Evolutionary conservation across 371 early-diverging fungal genomes (phyloP).

Genomic region (Apophysomyces variabilis): DNA sequence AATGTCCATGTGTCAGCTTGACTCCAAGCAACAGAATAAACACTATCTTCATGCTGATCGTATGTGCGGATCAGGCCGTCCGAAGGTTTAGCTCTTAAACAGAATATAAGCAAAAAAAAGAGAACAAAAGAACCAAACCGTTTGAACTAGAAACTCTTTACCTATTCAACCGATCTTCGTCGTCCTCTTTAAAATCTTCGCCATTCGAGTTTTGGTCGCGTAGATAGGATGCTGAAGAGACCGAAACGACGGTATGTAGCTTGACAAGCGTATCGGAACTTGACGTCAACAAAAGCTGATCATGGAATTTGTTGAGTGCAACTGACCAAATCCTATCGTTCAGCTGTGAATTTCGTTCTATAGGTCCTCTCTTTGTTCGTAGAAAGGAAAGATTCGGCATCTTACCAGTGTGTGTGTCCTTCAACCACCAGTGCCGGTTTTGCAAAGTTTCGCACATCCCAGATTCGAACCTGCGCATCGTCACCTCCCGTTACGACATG

Average conservation of each 20-base stretch:
- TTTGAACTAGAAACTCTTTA: background rate
- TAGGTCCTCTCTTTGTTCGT: background rate
- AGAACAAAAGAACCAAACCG: background rate
- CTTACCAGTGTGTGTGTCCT: slow-evolving; percentile 87
- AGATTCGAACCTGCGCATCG: slow-evolving; percentile 82
- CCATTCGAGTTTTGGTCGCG: slow-evolving; percentile 40
- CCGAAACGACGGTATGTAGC: slow-evolving; percentile 79
- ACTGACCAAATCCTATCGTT: slow-evolving; percentile 78
- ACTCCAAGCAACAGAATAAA: slow-evolving; percentile 90
- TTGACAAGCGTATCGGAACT: slow-evolving; percentile 87
- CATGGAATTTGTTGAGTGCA: slow-evolving; percentile 85
- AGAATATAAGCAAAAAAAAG: background rate
- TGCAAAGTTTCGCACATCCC: slow-evolving; percentile 75
- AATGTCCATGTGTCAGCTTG: slow-evolving; percentile 92
- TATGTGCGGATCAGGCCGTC: slow-evolving; percentile 85
- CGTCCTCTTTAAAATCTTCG: slow-evolving; percentile 27
- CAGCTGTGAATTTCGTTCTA: background rate
- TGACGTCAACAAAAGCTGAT: slow-evolving; percentile 85
- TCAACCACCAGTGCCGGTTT: slow-evolving; percentile 63
- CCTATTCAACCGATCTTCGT: slow-evolving; percentile 31
- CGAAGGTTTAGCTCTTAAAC: slow-evolving; percentile 52
- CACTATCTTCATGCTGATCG: slow-evolving; percentile 93
- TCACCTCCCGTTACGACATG: slow-evolving; percentile 84
- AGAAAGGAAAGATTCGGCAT: background rate
- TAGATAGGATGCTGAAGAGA: slow-evolving; percentile 75